Percentiles rank a stretch among this genome's conserved stretches.
These are phyloP conservation scores for Kluyveromyces marxianus DNA, from an alignment of 1,139 yeast genomes.

Conservation along the genomic window DNA sequence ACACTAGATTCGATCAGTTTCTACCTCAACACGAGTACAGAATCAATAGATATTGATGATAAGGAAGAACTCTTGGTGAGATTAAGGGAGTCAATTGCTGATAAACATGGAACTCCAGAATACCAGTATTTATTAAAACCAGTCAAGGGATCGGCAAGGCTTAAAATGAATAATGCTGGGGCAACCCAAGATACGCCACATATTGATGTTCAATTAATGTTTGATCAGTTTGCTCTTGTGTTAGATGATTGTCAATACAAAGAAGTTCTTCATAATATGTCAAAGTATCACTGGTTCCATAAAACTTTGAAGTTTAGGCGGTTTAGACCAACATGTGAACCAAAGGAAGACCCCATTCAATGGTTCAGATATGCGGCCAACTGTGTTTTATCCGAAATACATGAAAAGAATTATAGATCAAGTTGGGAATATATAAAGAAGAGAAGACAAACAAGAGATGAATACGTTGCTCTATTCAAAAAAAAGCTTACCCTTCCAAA, in stretches of 20 bases:
- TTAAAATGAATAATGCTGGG: constrained; percentile 73
- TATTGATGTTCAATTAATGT: constrained; percentile 64
- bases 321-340: constrained; percentile 55
- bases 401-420: constrained; percentile 73
- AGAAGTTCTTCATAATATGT: constrained; percentile 73
- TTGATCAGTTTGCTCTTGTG: constrained; percentile 81
- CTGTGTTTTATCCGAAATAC: constrained; percentile 70
- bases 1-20: constrained; percentile 68
- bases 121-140: constrained; percentile 75
- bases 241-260: constrained; percentile 81
- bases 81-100: constrained; percentile 35
- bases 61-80: constrained; percentile 37
- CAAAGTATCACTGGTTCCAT: constrained; percentile 70
- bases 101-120: constrained; percentile 28
- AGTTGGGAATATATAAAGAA: constrained; percentile 76
- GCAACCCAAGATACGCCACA: constrained; percentile 66
- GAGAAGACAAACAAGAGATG: constrained; percentile 63
- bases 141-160: constrained; percentile 79
- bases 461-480: constrained; percentile 67
- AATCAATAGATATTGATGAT: constrained; percentile 41
- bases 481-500: constrained; percentile 37
- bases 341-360: constrained; percentile 59
- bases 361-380: constrained; percentile 82
- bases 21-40: constrained; percentile 76
- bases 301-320: constrained; percentile 70